Evolutionary conservation across 179 eudicot genomes (phyloP), one percentile per base, ranked within the genome.

Genomic region (Silene vulgaris): DNA sequence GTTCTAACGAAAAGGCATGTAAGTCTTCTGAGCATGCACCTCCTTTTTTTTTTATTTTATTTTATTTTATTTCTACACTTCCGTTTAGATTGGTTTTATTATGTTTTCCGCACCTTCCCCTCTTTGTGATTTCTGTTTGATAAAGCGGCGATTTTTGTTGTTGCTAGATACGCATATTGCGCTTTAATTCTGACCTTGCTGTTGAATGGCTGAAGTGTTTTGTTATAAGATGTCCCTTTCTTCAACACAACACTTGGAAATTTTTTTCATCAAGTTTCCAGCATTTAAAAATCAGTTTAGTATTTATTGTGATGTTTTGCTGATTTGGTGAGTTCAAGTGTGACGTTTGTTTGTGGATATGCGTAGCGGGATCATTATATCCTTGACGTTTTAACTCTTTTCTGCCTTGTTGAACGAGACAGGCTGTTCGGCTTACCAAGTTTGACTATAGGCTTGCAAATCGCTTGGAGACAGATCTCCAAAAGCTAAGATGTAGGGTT

Each of bases 351-450:
- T 17, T 50, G 48, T 43, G 20, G 9, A 69, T 65, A 40, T 73
- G 26, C 71, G 66, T 69, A 12, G 11, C 19, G n/a, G 45, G 61
- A 9, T 40, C 59, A 76, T 71, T 11, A n/a, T 78, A 16, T 64
- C 64, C 68, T 80, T 45, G 37, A 61, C 32, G 7, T 35, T 67
- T 50, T 75, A 71, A 80, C 74, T 57, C 68, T 40, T 65, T 65
- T 71, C 67, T 67, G 13, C 75, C 61, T 84, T 82, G 40, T 7
- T 70, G 80, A 70, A 57, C 78, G 80, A 69, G 80, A 61, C 88
- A 95, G 99, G 99, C 94, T 81, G 96, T 92, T 80, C 91, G 86
- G 86, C 92, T 95, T 75, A 90, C 88, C 86, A 95, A 95, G 83
- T 95, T 87, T 78, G 99, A 95, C 80, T 95, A 92, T 83, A 88